Evolutionary conservation across 2,329 filamentous ascomycete species (phyloP).

Genomic region (Aureobasidium vineae): DNA sequence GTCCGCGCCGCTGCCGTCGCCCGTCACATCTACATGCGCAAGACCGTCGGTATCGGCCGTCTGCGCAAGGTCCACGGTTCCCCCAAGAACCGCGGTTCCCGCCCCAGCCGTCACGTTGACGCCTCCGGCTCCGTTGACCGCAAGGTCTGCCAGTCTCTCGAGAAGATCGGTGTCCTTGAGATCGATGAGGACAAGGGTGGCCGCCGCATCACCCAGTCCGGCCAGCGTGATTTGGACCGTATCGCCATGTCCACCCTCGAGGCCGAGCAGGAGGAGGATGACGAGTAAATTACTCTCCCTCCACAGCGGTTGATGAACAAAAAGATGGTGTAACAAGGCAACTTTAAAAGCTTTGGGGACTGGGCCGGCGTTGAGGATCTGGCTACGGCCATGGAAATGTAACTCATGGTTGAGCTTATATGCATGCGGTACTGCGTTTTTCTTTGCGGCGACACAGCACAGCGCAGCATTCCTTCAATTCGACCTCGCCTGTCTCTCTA

Average conservation of each 20-base stretch:
- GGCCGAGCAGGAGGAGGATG: conserved; percentile 52
- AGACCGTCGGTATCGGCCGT: conserved; percentile 98
- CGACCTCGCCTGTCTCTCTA: conserved; percentile 23
- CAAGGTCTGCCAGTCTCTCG: conserved; percentile 94
- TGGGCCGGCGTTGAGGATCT: conserved; percentile 27
- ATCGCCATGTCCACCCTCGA: conserved; percentile 54
- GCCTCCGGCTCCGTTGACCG: conserved; percentile 94
- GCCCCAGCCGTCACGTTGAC: conserved; percentile 92
- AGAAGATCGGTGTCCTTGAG: conserved; percentile 99
- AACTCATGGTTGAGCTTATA: conserved; percentile 25
- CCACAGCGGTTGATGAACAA: conserved; percentile 25
- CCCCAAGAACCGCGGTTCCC: conserved; percentile 88
- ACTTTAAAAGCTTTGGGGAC: conserved; percentile 22
- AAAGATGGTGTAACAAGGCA: conserved; percentile 22
- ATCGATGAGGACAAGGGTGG: conserved; percentile 98
- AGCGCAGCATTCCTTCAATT: conserved; percentile 26
- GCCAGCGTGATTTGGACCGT: conserved; percentile 97
- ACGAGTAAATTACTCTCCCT: conserved; percentile 34
- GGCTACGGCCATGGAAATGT: conserved; percentile 26
- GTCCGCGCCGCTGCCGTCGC: conserved; percentile 90
- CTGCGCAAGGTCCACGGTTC: conserved; percentile 93
- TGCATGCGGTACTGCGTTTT: conserved; percentile 25
- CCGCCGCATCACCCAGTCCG: conserved; percentile 94
- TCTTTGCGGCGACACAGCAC: conserved; percentile 16
- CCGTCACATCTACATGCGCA: conserved; percentile 98